Evolutionary conservation across 2,329 filamentous ascomycete genomes (phyloP), one percentile per base, ranked within the genome.

Genomic region (Phaeosphaeria sp.): DNA sequence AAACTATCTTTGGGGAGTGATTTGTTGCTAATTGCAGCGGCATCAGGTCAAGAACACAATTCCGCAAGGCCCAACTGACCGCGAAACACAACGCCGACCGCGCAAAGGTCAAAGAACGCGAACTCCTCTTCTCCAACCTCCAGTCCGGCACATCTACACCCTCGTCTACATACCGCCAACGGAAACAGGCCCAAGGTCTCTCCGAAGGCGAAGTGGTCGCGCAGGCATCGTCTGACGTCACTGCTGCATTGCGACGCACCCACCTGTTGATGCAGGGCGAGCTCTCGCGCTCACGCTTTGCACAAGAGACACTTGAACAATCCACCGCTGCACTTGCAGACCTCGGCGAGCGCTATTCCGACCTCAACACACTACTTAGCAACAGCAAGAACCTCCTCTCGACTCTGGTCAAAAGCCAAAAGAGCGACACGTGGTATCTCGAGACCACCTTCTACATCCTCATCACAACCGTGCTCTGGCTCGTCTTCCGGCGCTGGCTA

Each of bases 361-460:
- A 88, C 50, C 85, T 98, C 5, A 92, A 94, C 68, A 86, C 86
- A 13, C 84, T 97, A 72, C 83, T 99, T 39, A 83, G 86, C 2
- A 90, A 86, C 55, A 93, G 91, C 46, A 85, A 87, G 63, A 89
- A 88, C 54, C 82, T 99, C 18, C 85, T 97, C 7, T 87, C 87
- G 6, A 92, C 91, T 18, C 82, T 99, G 46, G 80, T 98, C 47
- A 87, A 87, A 60, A 95, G 91, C 63, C 92, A 96, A 74, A 99
- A 99, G 83, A 95, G 90, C 64, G 95, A 99, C 74, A 97, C 93
- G 2, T 99, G 95, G 95, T 99, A 99, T 75, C 85, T 99, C 33
- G 90, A 95, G 78, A 96, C 91, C 39, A 88, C 93, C 1, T 88
- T 98, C 65, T 96, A 93, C 74, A 84, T 97, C 67, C 84, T 98